Conservation (phyloP, 768 basidiomycete species). For the Nidula microcarpa region DNA sequence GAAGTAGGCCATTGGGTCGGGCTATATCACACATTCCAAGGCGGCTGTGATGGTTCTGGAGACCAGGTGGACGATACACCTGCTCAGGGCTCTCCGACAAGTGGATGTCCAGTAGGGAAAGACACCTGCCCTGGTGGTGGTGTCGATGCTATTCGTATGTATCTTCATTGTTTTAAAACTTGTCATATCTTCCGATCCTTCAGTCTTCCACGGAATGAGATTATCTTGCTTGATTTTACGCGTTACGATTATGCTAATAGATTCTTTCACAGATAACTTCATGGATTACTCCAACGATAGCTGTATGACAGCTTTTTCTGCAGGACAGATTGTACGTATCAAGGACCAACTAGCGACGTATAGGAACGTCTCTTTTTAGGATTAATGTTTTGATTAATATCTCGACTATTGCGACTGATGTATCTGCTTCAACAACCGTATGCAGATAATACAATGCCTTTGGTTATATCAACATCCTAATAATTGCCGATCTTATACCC, state of each 20-base stretch:
- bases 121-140: conserved; percentile 16
- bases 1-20: conserved; percentile 48
- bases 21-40: conserved; percentile 43
- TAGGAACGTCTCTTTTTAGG: too few relatives aligned
- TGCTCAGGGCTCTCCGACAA: conserved; percentile 27
- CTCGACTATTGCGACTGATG: too few relatives aligned
- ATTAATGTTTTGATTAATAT: too few relatives aligned
- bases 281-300: conserved; percentile 1
- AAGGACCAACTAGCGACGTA: too few relatives aligned
- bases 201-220: too few relatives aligned
- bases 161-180: neutral
- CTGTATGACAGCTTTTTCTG: neutral
- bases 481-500: too few relatives aligned
- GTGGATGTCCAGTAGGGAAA: conserved; percentile 20
- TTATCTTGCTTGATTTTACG: too few relatives aligned
- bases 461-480: too few relatives aligned
- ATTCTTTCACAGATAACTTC: neutral
- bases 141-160: neutral
- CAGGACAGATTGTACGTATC: conserved; percentile 1
- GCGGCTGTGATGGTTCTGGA: conserved; percentile 30
- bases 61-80: conserved; percentile 38
- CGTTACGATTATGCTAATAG: neutral
- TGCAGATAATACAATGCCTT: too few relatives aligned
- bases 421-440: too few relatives aligned
- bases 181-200: neutral